Percentiles rank a stretch among this genome's conserved stretches.
These are phyloP conservation scores for Claviceps pazoutovae DNA, from an alignment of 2,329 filamentous ascomycete genomes.

Conservation along the genomic window DNA sequence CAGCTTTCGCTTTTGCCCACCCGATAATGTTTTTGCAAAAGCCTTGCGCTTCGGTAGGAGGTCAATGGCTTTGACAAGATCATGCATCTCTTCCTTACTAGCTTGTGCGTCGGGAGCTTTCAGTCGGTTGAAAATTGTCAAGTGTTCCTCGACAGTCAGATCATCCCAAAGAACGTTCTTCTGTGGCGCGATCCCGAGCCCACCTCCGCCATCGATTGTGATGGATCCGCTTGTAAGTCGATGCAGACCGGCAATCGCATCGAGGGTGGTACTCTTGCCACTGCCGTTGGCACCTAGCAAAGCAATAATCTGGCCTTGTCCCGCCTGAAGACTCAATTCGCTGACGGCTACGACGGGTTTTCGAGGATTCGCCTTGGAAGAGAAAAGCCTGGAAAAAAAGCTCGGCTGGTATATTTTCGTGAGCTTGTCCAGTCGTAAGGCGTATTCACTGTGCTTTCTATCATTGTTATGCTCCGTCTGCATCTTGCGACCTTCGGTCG, in stretches of 20 bases:
- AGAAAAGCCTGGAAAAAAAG: constrained; percentile 39
- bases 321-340: constrained; percentile 54
- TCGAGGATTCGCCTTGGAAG: constrained; percentile 22
- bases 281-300: constrained; percentile 80
- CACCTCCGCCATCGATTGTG: constrained; percentile 61
- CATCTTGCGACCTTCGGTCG: constrained; percentile 45
- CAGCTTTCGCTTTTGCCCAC: constrained; percentile 83
- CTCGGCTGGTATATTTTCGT: constrained; percentile 65
- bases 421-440: constrained; percentile 59
- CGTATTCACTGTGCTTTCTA: constrained; percentile 23
- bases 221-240: constrained; percentile 65
- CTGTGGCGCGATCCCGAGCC: constrained; percentile 77
- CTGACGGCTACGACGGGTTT: constrained; percentile 69
- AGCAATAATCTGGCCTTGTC: constrained; percentile 71
- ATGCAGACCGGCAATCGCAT: constrained; percentile 73
- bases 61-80: constrained; percentile 59
- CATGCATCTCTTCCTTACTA: constrained; percentile 41
- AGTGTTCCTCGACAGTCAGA: constrained; percentile 73
- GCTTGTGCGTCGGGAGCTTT: constrained; percentile 50
- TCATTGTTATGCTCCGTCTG: constrained; percentile 20
- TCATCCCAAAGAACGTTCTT: constrained; percentile 92
- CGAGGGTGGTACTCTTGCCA: constrained; percentile 80
- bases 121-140: constrained; percentile 68
- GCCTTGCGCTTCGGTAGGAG: constrained; percentile 61
- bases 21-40: constrained; percentile 63